Conservation (phyloP, 169 alveolate genomes). For the Theileria sp. region DNA sequence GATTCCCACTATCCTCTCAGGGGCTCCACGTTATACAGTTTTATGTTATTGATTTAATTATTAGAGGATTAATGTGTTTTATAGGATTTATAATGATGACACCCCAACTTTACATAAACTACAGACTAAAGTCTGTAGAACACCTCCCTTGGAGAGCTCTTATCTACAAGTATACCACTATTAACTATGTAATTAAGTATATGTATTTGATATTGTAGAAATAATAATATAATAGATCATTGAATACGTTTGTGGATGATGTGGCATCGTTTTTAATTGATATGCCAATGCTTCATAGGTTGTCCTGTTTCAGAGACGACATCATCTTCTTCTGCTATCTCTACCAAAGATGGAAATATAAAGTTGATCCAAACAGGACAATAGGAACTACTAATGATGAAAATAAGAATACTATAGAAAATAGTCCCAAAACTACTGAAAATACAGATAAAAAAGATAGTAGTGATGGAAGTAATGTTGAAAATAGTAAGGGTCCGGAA, state of each 20-base stretch:
- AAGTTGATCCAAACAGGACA: conserved; percentile 67
- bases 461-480: background rate
- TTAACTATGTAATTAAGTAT: background rate
- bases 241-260: conserved; percentile 97
- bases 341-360: conserved; percentile 93
- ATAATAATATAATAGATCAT: conserved; percentile 74
- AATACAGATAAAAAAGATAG: background rate
- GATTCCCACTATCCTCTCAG: background rate
- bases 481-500: background rate
- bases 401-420: conserved; percentile 16
- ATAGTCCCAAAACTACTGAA: background rate
- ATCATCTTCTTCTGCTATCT: conserved; percentile 93
- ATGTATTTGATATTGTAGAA: background rate
- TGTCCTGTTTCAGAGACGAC: conserved; percentile 98
- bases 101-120: conserved; percentile 97
- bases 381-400: background rate
- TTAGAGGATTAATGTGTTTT: background rate
- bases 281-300: conserved; percentile 95
- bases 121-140: conserved; percentile 96
- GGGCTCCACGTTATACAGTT: background rate
- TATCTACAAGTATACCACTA: conserved; percentile 78
- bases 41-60: background rate
- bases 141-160: conserved; percentile 98
- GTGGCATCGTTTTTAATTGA: conserved; percentile 95
- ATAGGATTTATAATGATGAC: conserved; percentile 94